These are phyloP conservation scores for Oryza brachyantha DNA, from an alignment of 176 grass and related monocot genomes.

Conservation along the genomic window DNA sequence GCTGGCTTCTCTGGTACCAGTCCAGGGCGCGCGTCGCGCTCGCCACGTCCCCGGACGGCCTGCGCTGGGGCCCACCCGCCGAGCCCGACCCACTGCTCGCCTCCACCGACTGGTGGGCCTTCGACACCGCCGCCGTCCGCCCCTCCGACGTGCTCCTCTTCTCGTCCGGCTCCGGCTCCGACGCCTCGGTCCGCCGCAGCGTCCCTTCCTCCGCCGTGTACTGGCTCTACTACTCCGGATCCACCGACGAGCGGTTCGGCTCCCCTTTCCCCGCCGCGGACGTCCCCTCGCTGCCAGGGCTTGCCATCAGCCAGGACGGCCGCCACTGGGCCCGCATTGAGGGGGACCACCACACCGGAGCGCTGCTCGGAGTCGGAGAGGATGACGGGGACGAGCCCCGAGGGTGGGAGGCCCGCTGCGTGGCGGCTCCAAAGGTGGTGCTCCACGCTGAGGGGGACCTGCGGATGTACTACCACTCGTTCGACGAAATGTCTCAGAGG, in stretches of 20 bases:
- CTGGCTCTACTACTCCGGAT: conserved; percentile 93
- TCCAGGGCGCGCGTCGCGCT: conserved; percentile 43
- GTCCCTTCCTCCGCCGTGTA: conserved; percentile 55
- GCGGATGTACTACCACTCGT: conserved; percentile 94
- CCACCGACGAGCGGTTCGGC: conserved; percentile 44
- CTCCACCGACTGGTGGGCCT: conserved; percentile 82
- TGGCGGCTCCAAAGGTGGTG: conserved; percentile 64
- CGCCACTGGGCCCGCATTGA: conserved; percentile 91
- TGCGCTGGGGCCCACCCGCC: conserved; percentile 53
- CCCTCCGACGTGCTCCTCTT: conserved; percentile 79
- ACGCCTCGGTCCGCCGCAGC: conserved; percentile 34
- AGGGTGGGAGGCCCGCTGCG: conserved; percentile 58
- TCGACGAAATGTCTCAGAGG: conserved; percentile 51
- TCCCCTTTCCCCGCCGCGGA: conserved; percentile 25
- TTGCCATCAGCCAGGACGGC: conserved; percentile 89
- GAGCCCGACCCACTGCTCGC: conserved; percentile 36
- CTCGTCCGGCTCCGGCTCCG: conserved; percentile 53
- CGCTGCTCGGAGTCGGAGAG: conserved; percentile 47
- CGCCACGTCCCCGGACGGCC: conserved; percentile 56
- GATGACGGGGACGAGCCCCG: not conserved
- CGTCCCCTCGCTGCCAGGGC: conserved; percentile 51
- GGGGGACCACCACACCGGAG: conserved; percentile 77
- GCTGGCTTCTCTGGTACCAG: conserved; percentile 76
- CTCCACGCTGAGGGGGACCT: conserved; percentile 67
- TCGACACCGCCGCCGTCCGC: conserved; percentile 59